phyloP scores from a whole-genome alignment of 2,329 filamentous ascomycete species.

The Stemphylium vesicarium region DNA sequence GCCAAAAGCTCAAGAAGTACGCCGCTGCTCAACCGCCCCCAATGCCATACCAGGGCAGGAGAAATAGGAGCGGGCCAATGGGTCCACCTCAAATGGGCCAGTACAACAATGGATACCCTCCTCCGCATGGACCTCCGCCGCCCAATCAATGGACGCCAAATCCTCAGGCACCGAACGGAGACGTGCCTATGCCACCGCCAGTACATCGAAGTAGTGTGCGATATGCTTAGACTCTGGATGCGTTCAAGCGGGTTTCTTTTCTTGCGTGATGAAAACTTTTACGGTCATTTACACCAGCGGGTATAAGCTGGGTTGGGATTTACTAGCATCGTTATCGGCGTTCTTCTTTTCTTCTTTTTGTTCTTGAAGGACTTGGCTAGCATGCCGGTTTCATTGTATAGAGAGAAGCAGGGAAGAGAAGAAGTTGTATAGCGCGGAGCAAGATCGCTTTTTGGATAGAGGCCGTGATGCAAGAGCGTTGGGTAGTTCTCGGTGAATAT shows the following conservation, averaged over 20 bases:
- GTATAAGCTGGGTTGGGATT: slow-evolving; percentile 1
- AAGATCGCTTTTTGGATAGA: too few species aligned
- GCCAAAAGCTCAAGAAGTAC: slow-evolving; percentile 26
- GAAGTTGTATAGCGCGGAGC: too few species aligned
- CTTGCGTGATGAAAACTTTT: neutral
- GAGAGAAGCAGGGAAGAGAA: too few species aligned
- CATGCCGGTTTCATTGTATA: too few species aligned
- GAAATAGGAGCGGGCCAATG: neutral
- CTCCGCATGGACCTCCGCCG: slow-evolving; percentile 4
- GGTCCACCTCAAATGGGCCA: slow-evolving; percentile 9
- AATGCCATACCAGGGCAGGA: slow-evolving; percentile 8
- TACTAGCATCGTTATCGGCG: slow-evolving; percentile 10
- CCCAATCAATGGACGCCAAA: slow-evolving; percentile 1
- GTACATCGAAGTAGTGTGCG: slow-evolving; percentile 22
- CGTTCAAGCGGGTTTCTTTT: neutral
- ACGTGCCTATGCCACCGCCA: slow-evolving; percentile 17
- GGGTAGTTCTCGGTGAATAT: too few species aligned
- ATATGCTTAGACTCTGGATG: slow-evolving; percentile 17
- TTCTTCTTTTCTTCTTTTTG: neutral
- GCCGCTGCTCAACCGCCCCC: slow-evolving; percentile 20
- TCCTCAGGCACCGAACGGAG: slow-evolving; percentile 7
- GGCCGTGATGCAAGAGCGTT: too few species aligned
- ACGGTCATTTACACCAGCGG: slow-evolving; percentile 6
- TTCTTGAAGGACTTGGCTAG: neutral
- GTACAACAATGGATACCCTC: slow-evolving; percentile 8